phyloP scores from a whole-genome alignment of 352 stramenopile species.

The Elongisporangium undulatum region DNA sequence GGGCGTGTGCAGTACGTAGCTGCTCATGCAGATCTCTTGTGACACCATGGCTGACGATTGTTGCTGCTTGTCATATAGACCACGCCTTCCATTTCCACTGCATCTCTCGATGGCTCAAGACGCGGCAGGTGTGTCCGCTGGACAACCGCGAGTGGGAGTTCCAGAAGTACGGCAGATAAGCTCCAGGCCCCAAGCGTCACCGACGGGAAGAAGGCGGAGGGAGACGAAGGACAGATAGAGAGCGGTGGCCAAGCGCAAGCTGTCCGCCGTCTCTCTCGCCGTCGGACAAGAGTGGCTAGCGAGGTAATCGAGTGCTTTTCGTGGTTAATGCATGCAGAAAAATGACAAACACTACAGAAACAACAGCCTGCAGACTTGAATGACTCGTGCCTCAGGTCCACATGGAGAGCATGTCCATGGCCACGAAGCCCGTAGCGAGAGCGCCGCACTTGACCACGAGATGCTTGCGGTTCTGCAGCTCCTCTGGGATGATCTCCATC shows the following conservation, averaged over 20 bases:
- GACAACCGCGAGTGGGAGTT: conserved; percentile 99
- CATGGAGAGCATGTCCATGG: conserved; percentile 67
- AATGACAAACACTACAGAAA: background rate
- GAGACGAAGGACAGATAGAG: too few relatives aligned
- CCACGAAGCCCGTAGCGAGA: conserved; percentile 46
- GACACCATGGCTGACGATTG: background rate
- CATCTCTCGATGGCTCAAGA: conserved; percentile 99
- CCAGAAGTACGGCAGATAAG: conserved; percentile 94
- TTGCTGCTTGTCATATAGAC: conserved; percentile 69
- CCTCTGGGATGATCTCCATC: conserved; percentile 81
- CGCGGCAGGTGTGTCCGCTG: conserved; percentile 97
- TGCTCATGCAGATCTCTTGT: background rate
- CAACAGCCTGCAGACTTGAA: background rate
- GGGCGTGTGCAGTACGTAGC: conserved; percentile 79
- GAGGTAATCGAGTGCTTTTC: background rate
- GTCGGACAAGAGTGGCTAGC: background rate
- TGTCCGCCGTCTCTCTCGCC: too few relatives aligned
- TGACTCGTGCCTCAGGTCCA: conserved; percentile 40
- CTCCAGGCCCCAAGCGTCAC: background rate
- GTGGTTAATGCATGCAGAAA: background rate
- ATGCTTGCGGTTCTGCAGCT: conserved; percentile 52
- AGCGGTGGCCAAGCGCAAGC: too few relatives aligned
- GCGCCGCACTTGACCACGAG: conserved; percentile 50
- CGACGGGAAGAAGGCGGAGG: background rate
- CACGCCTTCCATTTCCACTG: conserved; percentile 99